Evolutionary conservation across 495 filamentous ascomycete species (phyloP).

Genomic region (Podospora sp.): DNA sequence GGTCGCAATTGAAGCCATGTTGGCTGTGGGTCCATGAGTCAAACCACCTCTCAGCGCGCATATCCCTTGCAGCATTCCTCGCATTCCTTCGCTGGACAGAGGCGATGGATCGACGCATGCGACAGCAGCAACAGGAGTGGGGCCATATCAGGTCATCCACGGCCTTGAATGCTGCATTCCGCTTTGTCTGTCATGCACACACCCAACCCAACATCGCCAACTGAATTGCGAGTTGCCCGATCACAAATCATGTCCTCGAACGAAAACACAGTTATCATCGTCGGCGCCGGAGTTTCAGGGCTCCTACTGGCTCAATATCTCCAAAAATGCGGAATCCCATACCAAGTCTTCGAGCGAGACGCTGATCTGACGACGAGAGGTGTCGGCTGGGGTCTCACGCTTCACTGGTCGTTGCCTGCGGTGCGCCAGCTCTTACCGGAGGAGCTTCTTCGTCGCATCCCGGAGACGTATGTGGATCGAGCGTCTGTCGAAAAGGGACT

Average conservation of each 20-base stretch:
- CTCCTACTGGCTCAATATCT: slow-evolving; percentile 63
- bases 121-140: neutral
- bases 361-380: slow-evolving; percentile 46
- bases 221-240: neutral
- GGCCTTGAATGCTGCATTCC: neutral
- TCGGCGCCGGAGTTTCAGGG: slow-evolving; percentile 63
- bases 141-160: neutral
- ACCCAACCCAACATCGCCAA: neutral
- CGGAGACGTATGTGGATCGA: slow-evolving; percentile 51
- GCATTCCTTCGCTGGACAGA: too few relatives aligned
- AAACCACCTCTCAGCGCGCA: too few relatives aligned
- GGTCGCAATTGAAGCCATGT: too few relatives aligned
- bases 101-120: neutral
- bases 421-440: slow-evolving; percentile 54
- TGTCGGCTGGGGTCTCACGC: slow-evolving; percentile 62
- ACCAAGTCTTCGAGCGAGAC: slow-evolving; percentile 60
- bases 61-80: too few relatives aligned
- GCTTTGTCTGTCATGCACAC: neutral
- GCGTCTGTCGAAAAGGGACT: slow-evolving; percentile 28
- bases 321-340: slow-evolving; percentile 42
- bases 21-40: too few relatives aligned
- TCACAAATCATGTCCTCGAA: neutral
- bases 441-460: slow-evolving; percentile 48
- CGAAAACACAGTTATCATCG: slow-evolving; percentile 43
- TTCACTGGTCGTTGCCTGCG: slow-evolving; percentile 59